These are phyloP conservation scores for Starmera dryadoides DNA, from an alignment of 805 yeast genomes.

Conservation along the genomic window DNA sequence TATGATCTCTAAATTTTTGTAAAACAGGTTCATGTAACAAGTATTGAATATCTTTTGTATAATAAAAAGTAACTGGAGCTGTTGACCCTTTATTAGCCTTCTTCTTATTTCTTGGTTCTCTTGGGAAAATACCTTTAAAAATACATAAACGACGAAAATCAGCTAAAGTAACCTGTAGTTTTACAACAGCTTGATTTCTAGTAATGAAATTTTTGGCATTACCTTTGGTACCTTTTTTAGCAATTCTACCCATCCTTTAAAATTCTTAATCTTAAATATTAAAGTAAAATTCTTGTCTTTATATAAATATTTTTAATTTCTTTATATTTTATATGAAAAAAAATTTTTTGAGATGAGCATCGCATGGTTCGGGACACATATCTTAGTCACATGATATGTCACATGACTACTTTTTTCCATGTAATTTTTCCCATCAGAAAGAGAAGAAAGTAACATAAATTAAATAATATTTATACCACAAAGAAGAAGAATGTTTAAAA, in stretches of 20 bases:
- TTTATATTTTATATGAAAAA: neutral
- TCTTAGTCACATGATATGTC: too few species aligned
- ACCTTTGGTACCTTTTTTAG: constrained; percentile 80
- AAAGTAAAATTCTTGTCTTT: neutral
- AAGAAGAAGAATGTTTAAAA: too few species aligned
- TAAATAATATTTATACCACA: too few species aligned
- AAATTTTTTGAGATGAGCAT: constrained; percentile 5
- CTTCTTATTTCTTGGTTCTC: constrained; percentile 93
- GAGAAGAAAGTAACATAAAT: too few species aligned
- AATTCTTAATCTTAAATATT: neutral
- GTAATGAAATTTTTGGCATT: constrained; percentile 90
- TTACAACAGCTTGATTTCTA: constrained; percentile 89
- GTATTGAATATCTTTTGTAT: constrained; percentile 89
- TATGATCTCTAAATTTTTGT: constrained; percentile 89
- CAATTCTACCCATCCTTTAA: constrained; percentile 50
- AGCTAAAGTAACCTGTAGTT: constrained; percentile 86
- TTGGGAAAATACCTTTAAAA: constrained; percentile 95
- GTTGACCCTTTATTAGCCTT: constrained; percentile 98
- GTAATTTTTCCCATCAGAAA: neutral
- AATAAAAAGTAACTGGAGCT: constrained; percentile 91
- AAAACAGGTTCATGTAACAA: constrained; percentile 92
- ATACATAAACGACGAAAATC: constrained; percentile 97
- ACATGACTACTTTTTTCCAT: too few species aligned
- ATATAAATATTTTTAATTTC: neutral
- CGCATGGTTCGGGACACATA: neutral